Percentiles rank a stretch among this genome's conserved stretches.
Conservation (phyloP, 768 basidiomycete genomes). For the Panaeolus papilionaceus region DNA sequence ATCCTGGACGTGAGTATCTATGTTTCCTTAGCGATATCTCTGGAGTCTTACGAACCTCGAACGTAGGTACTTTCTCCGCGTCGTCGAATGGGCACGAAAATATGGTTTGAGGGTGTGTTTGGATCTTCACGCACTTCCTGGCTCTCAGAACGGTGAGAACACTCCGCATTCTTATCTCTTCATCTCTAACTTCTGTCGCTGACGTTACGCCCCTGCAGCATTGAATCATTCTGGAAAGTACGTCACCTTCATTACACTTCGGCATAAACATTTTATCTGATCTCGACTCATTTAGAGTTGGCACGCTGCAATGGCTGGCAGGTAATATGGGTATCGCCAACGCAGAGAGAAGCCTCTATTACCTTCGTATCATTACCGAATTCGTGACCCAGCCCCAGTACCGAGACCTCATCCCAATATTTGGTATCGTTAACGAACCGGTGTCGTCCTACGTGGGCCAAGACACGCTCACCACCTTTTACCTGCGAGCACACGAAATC, state of each 20-base stretch:
- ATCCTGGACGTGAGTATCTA: conserved; percentile 66
- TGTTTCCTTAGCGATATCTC: not conserved
- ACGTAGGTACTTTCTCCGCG: conserved; percentile 70
- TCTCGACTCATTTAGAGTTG: conserved; percentile 31
- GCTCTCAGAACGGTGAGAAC: conserved; percentile 73
- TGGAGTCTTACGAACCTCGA: not conserved
- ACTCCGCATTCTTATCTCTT: conserved; percentile 11
- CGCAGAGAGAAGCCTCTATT: conserved; percentile 77
- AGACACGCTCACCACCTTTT: conserved; percentile 60
- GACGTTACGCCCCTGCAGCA: conserved; percentile 54
- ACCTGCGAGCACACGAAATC: conserved; percentile 61
- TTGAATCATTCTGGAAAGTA: conserved; percentile 67
- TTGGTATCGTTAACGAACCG: conserved; percentile 72
- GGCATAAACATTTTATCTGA: not conserved
- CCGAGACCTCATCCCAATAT: conserved; percentile 57
- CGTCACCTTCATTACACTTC: not conserved
- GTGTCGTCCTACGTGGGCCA: conserved; percentile 52
- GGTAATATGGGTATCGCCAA: conserved; percentile 89
- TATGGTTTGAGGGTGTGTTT: conserved; percentile 87
- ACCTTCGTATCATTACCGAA: conserved; percentile 75
- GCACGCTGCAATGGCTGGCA: conserved; percentile 59
- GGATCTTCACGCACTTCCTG: conserved; percentile 82
- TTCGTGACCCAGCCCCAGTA: conserved; percentile 77
- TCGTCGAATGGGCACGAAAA: conserved; percentile 84
- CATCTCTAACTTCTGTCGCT: conserved; percentile 16